Conservation (phyloP, 1,284 basidiomycete genomes). For the Puccinia coronata region DNA sequence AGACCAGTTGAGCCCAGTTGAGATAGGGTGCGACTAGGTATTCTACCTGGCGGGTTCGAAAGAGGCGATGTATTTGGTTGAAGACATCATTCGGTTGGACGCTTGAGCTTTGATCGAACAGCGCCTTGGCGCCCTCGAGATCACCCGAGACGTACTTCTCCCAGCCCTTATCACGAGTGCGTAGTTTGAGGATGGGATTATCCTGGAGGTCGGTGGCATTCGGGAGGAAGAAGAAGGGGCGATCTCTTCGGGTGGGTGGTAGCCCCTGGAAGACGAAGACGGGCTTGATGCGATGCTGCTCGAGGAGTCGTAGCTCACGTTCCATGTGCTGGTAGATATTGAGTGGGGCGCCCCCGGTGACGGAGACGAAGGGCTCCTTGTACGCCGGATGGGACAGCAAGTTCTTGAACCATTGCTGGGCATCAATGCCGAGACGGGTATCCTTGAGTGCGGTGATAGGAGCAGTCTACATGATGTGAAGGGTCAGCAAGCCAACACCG, state of each 20-base stretch:
- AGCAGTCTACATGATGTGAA: conserved; percentile 67
- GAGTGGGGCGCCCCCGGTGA: conserved; percentile 82
- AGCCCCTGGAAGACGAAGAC: conserved; percentile 95
- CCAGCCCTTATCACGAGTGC: conserved; percentile 49
- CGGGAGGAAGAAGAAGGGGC: conserved; percentile 48
- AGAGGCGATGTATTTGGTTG: conserved; percentile 85
- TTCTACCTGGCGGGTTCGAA: conserved; percentile 92
- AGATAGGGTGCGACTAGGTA: conserved; percentile 94
- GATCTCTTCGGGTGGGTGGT: conserved; percentile 57
- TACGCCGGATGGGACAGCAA: conserved; percentile 73
- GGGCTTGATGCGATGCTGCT: conserved; percentile 89
- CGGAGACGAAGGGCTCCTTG: conserved; percentile 85
- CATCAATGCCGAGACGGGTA: conserved; percentile 95
- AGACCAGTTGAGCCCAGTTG: conserved; percentile 91
- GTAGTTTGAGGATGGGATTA: conserved; percentile 48
- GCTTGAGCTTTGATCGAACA: conserved; percentile 48
- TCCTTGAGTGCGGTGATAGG: conserved; percentile 81
- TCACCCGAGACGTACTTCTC: conserved; percentile 50
- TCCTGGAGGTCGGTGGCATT: conserved; percentile 47
- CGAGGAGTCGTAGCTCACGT: conserved; percentile 82
- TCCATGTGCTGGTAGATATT: conserved; percentile 69
- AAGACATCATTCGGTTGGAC: conserved; percentile 69
- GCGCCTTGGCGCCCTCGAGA: conserved; percentile 41
- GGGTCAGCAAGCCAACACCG: neutral
- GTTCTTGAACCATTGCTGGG: conserved; percentile 80